Conservation (phyloP, 805 yeast genomes). For the Ogataea henricii region DNA sequence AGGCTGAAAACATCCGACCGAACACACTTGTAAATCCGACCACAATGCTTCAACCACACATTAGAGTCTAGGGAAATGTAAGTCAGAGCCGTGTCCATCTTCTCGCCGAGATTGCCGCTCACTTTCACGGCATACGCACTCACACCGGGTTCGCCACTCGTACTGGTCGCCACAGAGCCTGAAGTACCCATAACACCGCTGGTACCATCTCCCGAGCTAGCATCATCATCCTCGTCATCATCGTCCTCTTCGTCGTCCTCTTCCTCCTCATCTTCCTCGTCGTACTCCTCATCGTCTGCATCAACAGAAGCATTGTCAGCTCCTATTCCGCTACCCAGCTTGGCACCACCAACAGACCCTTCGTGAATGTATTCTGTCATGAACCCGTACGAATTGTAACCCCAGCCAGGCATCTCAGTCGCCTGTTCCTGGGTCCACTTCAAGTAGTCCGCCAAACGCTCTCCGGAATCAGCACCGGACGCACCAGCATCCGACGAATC, state of each 20-base stretch:
- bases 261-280: conserved; percentile 21
- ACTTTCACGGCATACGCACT: conserved; percentile 18
- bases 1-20: conserved; percentile 58
- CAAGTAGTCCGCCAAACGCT: neutral
- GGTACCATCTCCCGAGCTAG: neutral
- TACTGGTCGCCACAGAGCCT: neutral
- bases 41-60: conserved; percentile 81
- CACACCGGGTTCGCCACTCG: neutral
- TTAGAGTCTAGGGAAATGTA: conserved; percentile 72
- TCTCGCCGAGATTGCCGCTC: conserved; percentile 54
- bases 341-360: conserved; percentile 18
- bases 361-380: conserved; percentile 35
- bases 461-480: neutral
- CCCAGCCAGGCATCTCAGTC: conserved; percentile 33
- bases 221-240: conserved; percentile 16
- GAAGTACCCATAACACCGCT: neutral
- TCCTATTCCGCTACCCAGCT: neutral
- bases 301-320: conserved; percentile 19
- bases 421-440: conserved; percentile 23
- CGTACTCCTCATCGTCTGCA: conserved; percentile 24
- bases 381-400: conserved; percentile 33
- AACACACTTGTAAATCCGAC: conserved; percentile 69
- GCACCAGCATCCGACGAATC: neutral
- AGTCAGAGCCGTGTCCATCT: conserved; percentile 58
- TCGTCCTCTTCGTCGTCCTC: conserved; percentile 27